phyloP scores from a whole-genome alignment of 2,329 filamentous ascomycete species.

The Verticillium alfalfae region DNA sequence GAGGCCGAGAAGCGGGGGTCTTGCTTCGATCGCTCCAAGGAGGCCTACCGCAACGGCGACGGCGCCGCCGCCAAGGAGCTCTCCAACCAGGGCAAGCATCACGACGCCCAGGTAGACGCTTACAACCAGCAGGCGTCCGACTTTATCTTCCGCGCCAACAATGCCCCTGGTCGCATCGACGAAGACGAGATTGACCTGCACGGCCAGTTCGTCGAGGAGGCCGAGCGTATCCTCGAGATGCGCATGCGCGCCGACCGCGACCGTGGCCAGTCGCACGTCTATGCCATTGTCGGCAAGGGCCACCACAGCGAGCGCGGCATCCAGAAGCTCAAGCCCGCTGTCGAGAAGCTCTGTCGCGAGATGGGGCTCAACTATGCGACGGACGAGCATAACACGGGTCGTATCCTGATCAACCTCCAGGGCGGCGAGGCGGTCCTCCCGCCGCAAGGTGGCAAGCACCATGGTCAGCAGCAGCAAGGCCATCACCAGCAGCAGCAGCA shows the following conservation, averaged over 20 bases:
- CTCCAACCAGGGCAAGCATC: constrained; percentile 77
- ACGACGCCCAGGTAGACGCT: constrained; percentile 77
- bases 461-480: constrained; percentile 22
- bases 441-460: constrained; percentile 15
- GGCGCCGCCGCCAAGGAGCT: constrained; percentile 78
- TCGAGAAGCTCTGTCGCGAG: constrained; percentile 81
- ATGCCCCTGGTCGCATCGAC: constrained; percentile 67
- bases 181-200: constrained; percentile 89
- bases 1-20: constrained; percentile 74
- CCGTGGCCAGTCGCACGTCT: constrained; percentile 73
- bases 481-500: constrained; percentile 12
- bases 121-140: constrained; percentile 91
- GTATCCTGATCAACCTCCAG: constrained; percentile 82
- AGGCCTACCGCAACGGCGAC: constrained; percentile 80
- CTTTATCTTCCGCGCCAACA: constrained; percentile 94
- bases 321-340: constrained; percentile 92
- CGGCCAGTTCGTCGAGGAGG: constrained; percentile 91
- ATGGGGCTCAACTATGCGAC: constrained; percentile 77
- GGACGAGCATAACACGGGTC: constrained; percentile 75
- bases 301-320: constrained; percentile 79
- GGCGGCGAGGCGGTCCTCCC: constrained; percentile 58
- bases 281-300: constrained; percentile 94
- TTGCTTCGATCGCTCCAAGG: constrained; percentile 69
- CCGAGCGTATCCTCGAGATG: constrained; percentile 82
- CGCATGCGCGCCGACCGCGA: constrained; percentile 73